A percentile compares a stretch with the other conserved stretches of the same genome.
These are phyloP conservation scores for Camellia granthamiana DNA, from an alignment of 148 eudicot genomes.

Conservation along the genomic window DNA sequence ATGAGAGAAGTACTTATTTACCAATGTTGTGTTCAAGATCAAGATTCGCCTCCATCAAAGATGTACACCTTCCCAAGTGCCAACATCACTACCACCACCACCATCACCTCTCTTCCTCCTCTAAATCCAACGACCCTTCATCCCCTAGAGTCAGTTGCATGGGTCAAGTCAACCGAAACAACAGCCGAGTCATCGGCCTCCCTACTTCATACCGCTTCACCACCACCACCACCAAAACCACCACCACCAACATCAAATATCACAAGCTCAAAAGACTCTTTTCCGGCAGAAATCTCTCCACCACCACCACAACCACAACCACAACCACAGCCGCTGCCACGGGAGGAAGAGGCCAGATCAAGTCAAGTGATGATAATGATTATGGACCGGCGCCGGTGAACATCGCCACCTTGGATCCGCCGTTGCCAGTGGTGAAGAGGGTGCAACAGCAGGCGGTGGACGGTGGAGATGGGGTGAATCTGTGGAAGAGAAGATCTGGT, in stretches of 20 bases:
- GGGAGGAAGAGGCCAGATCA: too few species aligned
- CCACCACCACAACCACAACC: conserved; percentile 21
- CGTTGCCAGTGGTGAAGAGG: conserved; percentile 67
- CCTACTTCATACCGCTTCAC: conserved; percentile 11
- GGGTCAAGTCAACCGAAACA: conserved; percentile 65
- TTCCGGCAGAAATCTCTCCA: conserved; percentile 32
- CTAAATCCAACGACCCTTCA: conserved; percentile 35
- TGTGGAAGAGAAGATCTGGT: conserved; percentile 71
- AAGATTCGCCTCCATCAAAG: conserved; percentile 36
- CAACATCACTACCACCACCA: neutral
- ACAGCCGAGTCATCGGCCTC: conserved; percentile 36
- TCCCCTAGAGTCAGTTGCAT: conserved; percentile 71
- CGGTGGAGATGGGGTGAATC: conserved; percentile 25
- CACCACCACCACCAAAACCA: conserved; percentile 18
- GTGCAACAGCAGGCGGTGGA: conserved; percentile 17
- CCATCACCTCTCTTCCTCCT: conserved; percentile 14
- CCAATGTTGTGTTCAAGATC: conserved; percentile 61
- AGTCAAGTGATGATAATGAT: neutral
- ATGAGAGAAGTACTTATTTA: conserved; percentile 35
- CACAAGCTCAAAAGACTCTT: conserved; percentile 47
- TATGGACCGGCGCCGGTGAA: conserved; percentile 23
- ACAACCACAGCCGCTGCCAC: conserved; percentile 15
- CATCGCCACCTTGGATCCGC: conserved; percentile 63
- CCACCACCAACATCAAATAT: conserved; percentile 21
- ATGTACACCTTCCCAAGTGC: conserved; percentile 31